Base-by-base conservation (phyloP, 371 early-diverging fungal genomes). In the Fennellomyces sp. region DNA sequence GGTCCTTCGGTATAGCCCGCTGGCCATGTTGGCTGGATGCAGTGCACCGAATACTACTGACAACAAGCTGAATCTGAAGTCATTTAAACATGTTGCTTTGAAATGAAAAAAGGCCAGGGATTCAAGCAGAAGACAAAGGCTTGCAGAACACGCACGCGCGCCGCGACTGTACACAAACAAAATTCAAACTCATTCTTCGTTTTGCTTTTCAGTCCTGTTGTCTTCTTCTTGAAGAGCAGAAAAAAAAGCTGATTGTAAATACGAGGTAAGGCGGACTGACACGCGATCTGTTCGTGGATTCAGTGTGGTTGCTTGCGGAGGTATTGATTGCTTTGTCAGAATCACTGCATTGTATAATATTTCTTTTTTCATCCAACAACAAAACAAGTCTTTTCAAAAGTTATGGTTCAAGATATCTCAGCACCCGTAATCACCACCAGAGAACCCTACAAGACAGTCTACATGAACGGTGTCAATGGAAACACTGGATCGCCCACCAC, bases 301-400 rank as follows among this genome's bases (percentile, higher is more conserved):
- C 39, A 15, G 5, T 39, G 39, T 10, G 17, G 17, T 39, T 6
- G 39, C 17, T 39, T 5, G 15, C 5, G 17, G 6, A 5, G 15
- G 4, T 10, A 11, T 39, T 11, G 5, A 39, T 6, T 39, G 6
- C 5, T 39, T 6, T 39, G 10, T 39, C 17, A 4, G 15, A 10
- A 39, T 15, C 10, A n/a, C 10, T 4, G 4, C 10, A 39, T n/a
- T 39, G 8, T 8, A 33, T 33, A 6, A 33, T 15, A 39, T n/a
- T 39, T 39, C 17, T 39, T 39, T 39, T 10, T 45, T 45, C 45
- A 45, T 21, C 17, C 5, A 92, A 85, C 21, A 86, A 88, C 25
- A 52, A 55, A 39, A 39, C 17, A 19, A 55, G 6, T 15, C 45
- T 33, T 25, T 45, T 61, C 12, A 55, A 30, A 60, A 60, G 35